A percentile compares a stretch with the other conserved stretches of the same genome.
Evolutionary conservation across 148 eudicot species (phyloP).

Genomic region (Vaccinium vitisidaea): DNA sequence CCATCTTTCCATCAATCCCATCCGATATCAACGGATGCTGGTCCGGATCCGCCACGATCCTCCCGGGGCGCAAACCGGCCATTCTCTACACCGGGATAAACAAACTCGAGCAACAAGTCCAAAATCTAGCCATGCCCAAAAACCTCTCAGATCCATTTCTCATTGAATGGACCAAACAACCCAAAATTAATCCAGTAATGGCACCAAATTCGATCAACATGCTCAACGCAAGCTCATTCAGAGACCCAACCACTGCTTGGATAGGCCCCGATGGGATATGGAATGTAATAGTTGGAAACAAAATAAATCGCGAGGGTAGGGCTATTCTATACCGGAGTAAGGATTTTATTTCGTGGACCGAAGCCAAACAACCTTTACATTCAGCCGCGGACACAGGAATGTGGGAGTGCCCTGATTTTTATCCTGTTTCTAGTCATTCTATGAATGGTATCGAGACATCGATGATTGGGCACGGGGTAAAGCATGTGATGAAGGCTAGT

Average conservation of each 20-base stretch:
- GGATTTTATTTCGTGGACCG: constrained; percentile 51
- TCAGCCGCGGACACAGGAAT: constrained; percentile 39
- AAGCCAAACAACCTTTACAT: constrained; percentile 43
- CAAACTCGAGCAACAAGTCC: constrained; percentile 45
- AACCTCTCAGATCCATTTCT: constrained; percentile 59
- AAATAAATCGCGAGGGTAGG: constrained; percentile 23
- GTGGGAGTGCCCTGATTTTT: constrained; percentile 90
- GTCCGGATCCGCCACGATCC: constrained; percentile 71
- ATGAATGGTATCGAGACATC: constrained; percentile 43
- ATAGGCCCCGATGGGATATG: constrained; percentile 18
- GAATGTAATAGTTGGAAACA: constrained; percentile 42
- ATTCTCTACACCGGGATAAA: constrained; percentile 63
- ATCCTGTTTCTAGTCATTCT: constrained; percentile 31
- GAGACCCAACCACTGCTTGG: constrained; percentile 80
- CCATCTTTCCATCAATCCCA: constrained; percentile 39
- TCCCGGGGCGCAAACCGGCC: constrained; percentile 43
- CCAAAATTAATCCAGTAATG: constrained; percentile 47
- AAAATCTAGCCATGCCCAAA: constrained; percentile 59
- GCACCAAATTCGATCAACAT: constrained; percentile 31
- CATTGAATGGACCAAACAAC: constrained; percentile 47
- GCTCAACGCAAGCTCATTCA: constrained; percentile 39
- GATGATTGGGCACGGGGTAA: constrained; percentile 17
- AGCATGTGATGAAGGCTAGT: constrained; percentile 59
- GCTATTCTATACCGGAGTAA: constrained; percentile 49
- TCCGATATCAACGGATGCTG: constrained; percentile 61